A percentile compares a stretch with the other conserved stretches of the same genome.
phyloP scores from a whole-genome alignment of 768 basidiomycete genomes.

The Lactifluus echinatus region DNA sequence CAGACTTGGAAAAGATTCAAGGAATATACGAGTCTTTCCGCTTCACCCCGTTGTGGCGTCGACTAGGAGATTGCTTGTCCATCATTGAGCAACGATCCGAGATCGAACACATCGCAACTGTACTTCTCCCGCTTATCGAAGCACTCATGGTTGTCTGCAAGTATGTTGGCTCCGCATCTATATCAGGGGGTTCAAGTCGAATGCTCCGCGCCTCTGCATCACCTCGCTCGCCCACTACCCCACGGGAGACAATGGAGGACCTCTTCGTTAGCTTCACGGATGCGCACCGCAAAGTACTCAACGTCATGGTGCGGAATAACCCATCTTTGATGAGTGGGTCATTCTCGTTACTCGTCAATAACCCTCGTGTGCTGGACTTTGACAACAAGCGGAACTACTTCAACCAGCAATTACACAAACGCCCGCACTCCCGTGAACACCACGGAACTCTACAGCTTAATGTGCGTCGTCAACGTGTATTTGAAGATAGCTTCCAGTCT shows the following conservation, averaged over 20 bases:
- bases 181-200: conserved; percentile 38
- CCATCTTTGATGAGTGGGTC: conserved; percentile 97
- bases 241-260: conserved; percentile 77
- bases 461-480: conserved; percentile 83
- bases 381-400: conserved; percentile 99
- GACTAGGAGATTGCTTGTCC: conserved; percentile 82
- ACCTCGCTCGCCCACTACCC: conserved; percentile 55
- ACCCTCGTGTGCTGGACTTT: conserved; percentile 94
- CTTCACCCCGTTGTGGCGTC: conserved; percentile 81
- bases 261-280: conserved; percentile 92
- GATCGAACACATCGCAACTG: conserved; percentile 83
- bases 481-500: conserved; percentile 94
- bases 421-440: conserved; percentile 72
- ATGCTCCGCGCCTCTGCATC: conserved; percentile 56
- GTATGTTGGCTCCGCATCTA: conserved; percentile 66
- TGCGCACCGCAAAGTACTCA: conserved; percentile 85
- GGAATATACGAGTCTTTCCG: conserved; percentile 86
- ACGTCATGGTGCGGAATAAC: conserved; percentile 97
- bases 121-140: conserved; percentile 90
- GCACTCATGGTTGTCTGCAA: conserved; percentile 98
- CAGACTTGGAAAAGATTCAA: conserved; percentile 75
- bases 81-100: conserved; percentile 73
- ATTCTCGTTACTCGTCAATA: conserved; percentile 92
- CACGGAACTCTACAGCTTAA: conserved; percentile 80
- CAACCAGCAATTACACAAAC: conserved; percentile 82